Evolutionary conservation across 1,139 yeast genomes (phyloP).

Genomic region (Pichia sp.): DNA sequence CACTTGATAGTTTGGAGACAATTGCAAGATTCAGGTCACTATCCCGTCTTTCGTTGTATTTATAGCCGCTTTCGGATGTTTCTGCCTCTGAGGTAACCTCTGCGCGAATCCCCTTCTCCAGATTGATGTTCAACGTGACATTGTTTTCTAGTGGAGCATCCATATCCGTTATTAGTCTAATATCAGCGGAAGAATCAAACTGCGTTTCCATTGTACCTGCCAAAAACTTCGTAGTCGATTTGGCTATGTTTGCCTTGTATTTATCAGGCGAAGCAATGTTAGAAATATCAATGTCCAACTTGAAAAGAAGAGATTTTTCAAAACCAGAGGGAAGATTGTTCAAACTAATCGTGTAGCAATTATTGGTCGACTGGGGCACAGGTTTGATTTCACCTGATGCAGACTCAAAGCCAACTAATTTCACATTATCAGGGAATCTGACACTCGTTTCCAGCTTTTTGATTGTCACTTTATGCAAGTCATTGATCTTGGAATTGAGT

Average conservation of each 20-base stretch:
- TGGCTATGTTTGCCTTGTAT: conserved; percentile 4
- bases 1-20: conserved; percentile 28
- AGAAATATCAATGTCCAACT: conserved; percentile 16
- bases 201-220: conserved; percentile 3
- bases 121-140: conserved; percentile 6
- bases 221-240: conserved; percentile 1
- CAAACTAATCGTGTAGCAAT: conserved; percentile 6
- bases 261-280: conserved; percentile 14
- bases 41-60: background rate
- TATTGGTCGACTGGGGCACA: conserved; percentile 4
- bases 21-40: conserved; percentile 16
- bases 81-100: background rate
- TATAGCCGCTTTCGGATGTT: background rate
- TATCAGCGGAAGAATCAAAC: conserved; percentile 2
- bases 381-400: conserved; percentile 5
- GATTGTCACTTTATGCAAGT: conserved; percentile 17
- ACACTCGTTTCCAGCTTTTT: conserved; percentile 14
- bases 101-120: conserved; percentile 4
- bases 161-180: conserved; percentile 3
- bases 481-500: conserved; percentile 9
- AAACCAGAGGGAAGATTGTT: conserved; percentile 13
- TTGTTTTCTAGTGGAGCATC: conserved; percentile 2
- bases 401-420: conserved; percentile 16
- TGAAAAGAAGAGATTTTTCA: conserved; percentile 18
- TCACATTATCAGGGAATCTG: conserved; percentile 15